Evolutionary conservation across 306 rosid genomes (phyloP), one percentile per base, ranked within the genome.

Genomic region (Calophaca sinica): DNA sequence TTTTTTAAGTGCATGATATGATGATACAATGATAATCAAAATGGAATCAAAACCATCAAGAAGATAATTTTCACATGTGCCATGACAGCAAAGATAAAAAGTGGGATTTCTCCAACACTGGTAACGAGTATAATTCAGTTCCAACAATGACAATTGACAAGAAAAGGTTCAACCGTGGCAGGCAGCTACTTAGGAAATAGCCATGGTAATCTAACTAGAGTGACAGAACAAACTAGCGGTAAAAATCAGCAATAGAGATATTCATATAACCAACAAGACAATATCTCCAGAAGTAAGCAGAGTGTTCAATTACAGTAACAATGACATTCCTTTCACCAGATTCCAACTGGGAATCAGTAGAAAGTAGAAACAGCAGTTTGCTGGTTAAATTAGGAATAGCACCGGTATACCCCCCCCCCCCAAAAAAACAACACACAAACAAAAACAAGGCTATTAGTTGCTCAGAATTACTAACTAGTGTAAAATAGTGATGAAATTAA

Each of bases 261-360:
- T 20, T 20, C 26, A 20, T 20, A 20, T 20, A 20, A 20, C 26
- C 26, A 20, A 20, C 26, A 20, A 20, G 26, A 20, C 26, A 20
- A 20, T 20, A 20, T 20, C 26, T 20, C 26, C 26, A 20, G n/a
- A n/a, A n/a, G n/a, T n/a, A n/a, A n/a, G n/a, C n/a, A n/a, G n/a
- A n/a, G n/a, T n/a, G n/a, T n/a, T n/a, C n/a, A n/a, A n/a, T n/a
- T n/a, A n/a, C n/a, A n/a, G n/a, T n/a, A n/a, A n/a, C n/a, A 32
- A 29, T 49, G 28, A 15, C 67, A 62, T 70, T 75, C 41, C 58
- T 68, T 75, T 64, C 41, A 70, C 38, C 67, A n/a, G 10, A 61
- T 65, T 64, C 62, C 52, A 64, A 65, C 79, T 6, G 42, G 48
- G 53, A 79, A 8, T 38, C n/a, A n/a, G n/a, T n/a, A n/a, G n/a